Conservation (phyloP, 345 rosid species). For the Populus alba region DNA sequence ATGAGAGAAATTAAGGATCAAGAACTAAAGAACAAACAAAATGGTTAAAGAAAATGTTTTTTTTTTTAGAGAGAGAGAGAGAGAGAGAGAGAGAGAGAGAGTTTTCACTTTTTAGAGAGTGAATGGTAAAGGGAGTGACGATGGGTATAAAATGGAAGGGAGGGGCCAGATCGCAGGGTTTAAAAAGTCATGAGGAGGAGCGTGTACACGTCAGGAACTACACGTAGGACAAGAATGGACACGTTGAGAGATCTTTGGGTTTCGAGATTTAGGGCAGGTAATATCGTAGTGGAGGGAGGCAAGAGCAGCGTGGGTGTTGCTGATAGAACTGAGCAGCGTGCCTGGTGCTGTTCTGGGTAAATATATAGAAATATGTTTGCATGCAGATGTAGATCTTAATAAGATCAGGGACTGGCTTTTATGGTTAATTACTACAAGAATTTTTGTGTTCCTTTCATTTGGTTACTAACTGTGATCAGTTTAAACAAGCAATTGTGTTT, state of each 20-base stretch:
- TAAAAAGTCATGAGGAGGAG: constrained; percentile 25
- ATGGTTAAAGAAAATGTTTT: background rate
- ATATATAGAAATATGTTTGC: too few species aligned
- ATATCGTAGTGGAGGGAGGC: background rate
- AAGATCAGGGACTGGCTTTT: background rate
- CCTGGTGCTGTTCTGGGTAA: constrained; percentile 13
- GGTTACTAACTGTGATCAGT: background rate
- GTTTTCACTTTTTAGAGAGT: background rate
- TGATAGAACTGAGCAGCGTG: constrained; percentile 11
- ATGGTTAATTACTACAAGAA: background rate
- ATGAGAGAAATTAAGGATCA: background rate
- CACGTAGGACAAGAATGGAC: constrained; percentile 19
- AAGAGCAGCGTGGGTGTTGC: background rate
- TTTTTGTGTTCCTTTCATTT: background rate
- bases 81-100: constrained; percentile 5
- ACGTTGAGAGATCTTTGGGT: constrained; percentile 33
- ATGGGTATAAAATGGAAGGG: constrained; percentile 3
- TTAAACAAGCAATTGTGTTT: too few species aligned
- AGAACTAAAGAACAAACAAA: background rate
- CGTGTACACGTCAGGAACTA: constrained; percentile 25
- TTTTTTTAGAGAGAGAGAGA: constrained; percentile 12
- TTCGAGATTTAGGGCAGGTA: background rate
- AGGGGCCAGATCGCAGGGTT: constrained; percentile 8
- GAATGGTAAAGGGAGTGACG: background rate
- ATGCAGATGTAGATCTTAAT: too few species aligned